phyloP scores from a whole-genome alignment of 257 asterid genomes.

The Fraxinus excelsior region DNA sequence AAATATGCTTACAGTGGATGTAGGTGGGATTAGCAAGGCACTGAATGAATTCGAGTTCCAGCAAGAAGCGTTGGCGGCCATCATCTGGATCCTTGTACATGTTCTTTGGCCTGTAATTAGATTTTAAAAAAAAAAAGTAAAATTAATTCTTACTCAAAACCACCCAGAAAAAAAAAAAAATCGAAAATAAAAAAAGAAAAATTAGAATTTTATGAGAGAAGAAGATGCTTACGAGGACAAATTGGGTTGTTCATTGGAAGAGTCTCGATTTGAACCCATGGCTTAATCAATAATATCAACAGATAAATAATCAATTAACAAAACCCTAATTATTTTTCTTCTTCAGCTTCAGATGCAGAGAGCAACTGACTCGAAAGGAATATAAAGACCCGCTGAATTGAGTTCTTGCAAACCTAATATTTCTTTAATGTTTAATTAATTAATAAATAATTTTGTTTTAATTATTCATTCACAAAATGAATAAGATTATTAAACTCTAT shows the following conservation, averaged over 20 bases:
- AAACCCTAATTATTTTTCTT: not conserved
- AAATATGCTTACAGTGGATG: slow-evolving; percentile 57
- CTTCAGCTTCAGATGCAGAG: not conserved
- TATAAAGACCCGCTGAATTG: too few species aligned
- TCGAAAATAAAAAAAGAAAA: too few species aligned
- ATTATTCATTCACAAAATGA: too few species aligned
- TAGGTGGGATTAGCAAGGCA: slow-evolving; percentile 92
- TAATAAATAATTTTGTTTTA: too few species aligned
- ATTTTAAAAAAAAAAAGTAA: not conserved
- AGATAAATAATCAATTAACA: not conserved
- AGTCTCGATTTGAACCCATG: slow-evolving; percentile 2
- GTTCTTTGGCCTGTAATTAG: slow-evolving; percentile 45
- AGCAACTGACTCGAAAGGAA: too few species aligned
- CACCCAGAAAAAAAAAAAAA: not conserved
- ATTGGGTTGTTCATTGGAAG: not conserved
- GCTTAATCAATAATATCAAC: not conserved
- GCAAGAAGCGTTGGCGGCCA: slow-evolving; percentile 89
- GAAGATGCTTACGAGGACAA: not conserved
- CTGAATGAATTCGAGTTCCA: slow-evolving; percentile 90
- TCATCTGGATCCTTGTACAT: slow-evolving; percentile 86
- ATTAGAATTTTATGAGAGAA: not conserved
- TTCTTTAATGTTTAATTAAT: too few species aligned
- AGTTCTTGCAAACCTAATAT: too few species aligned
- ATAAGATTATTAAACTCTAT: too few species aligned
- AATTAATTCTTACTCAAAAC: not conserved